Base-by-base conservation (phyloP, 495 filamentous ascomycete species). In the Pyrenula aspistea region DNA sequence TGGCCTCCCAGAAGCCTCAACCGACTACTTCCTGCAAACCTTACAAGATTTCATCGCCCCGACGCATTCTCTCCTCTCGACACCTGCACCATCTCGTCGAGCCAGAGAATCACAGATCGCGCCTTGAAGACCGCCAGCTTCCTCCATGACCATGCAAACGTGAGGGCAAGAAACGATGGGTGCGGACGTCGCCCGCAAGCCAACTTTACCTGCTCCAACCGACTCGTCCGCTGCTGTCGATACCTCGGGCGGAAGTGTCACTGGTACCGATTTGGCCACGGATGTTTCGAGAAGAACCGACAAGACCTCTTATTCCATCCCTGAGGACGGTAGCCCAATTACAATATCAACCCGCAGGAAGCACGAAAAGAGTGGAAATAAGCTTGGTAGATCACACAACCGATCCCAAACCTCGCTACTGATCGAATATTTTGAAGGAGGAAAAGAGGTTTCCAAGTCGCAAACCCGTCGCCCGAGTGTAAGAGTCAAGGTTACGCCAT, bases 371-470 rank as follows among this genome's bases (percentile, higher is more conserved):
- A 67, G 70, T 53, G 71, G 73, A 55, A 74, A 76, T 61, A 77
- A 75, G 57, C 67, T 75, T 61, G 73, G 77, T 60, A 71, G 63
- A 56, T 70, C 77, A 56, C 67, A 75, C 22, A 73, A 79, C 42
- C 77, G 83, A 55, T 93, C 88, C 52, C 91, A 94, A 68, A 95
- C 93, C 48, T 95, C 89, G 53, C 79, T 99, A 53, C 76, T 99
- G 65, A 99, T 99, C 65, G 93, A 99, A 71, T 96, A 96, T 69
- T 99, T 96, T 66, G 91, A 96, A 71, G 89, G 83, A 61, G 86
- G 88, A 54, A 95, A 93, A 68, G 73, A 74, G 55, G 31, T 4
- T 8, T 65, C 72, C 25, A 77, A 81, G 66, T 73, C 53, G 61
- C 74, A 74, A 55, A 77, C 71, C 73, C 86, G 77, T 72, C 71